Evolutionary conservation across 495 filamentous ascomycete genomes (phyloP).

Genomic region (Poronia punctata): DNA sequence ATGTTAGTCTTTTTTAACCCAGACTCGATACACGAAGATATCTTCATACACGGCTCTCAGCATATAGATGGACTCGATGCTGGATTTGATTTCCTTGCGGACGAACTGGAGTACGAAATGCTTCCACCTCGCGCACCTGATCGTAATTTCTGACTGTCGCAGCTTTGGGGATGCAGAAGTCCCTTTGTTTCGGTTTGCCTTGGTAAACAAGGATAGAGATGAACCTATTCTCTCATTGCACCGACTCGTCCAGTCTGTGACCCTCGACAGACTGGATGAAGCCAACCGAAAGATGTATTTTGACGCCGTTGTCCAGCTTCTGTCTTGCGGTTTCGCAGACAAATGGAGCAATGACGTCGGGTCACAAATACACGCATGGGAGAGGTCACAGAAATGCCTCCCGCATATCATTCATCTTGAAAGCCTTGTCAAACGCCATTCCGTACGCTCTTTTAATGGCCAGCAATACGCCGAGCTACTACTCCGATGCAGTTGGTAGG

Average conservation of each 20-base stretch:
- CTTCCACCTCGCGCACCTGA: conserved; percentile 3
- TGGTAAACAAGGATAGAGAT: conserved; percentile 14
- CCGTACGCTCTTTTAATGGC: background rate
- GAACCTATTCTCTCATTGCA: conserved; percentile 2
- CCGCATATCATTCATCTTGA: conserved; percentile 17
- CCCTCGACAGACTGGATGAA: background rate
- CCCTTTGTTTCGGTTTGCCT: conserved; percentile 9
- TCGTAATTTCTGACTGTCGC: conserved; percentile 1
- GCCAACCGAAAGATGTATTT: conserved; percentile 7
- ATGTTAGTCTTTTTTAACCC: conserved; percentile 24
- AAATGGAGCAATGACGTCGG: conserved; percentile 16
- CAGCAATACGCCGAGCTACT: conserved; percentile 17
- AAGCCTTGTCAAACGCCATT: conserved; percentile 4
- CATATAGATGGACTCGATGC: background rate
- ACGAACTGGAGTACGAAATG: conserved; percentile 3
- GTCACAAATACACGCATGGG: conserved; percentile 15
- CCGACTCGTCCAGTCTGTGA: background rate
- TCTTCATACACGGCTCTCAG: conserved; percentile 14
- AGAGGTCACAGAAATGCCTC: conserved; percentile 17
- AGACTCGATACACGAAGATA: conserved; percentile 18
- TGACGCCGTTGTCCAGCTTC: conserved; percentile 10
- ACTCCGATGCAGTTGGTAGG: conserved; percentile 22
- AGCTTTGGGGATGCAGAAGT: conserved; percentile 19
- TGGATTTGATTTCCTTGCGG: conserved; percentile 3
- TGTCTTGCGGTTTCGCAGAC: conserved; percentile 18